phyloP scores from a whole-genome alignment of 352 stramenopile species.

The Phytophthora meadii region DNA sequence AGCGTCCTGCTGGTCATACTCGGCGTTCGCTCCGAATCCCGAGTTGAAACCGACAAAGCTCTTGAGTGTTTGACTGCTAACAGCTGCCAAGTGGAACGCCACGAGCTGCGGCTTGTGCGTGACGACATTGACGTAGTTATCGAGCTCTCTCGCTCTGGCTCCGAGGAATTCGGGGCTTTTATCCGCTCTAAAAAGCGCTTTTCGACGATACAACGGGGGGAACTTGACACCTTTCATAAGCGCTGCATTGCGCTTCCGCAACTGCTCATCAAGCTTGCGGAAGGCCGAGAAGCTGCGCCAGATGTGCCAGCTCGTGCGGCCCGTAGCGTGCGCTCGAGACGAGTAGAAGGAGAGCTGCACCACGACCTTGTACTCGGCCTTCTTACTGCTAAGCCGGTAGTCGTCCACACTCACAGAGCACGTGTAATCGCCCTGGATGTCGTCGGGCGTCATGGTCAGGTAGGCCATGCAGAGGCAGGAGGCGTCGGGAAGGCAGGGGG shows the following conservation, averaged over 20 bases:
- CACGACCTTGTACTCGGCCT: conserved; percentile 85
- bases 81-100: conserved; percentile 74
- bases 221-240: conserved; percentile 90
- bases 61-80: conserved; percentile 84
- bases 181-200: conserved; percentile 70
- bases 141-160: conserved; percentile 65
- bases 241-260: conserved; percentile 72
- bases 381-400: conserved; percentile 74
- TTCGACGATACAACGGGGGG: conserved; percentile 73
- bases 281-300: conserved; percentile 85
- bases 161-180: conserved; percentile 75
- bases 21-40: conserved; percentile 77
- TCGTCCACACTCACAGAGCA: conserved; percentile 70
- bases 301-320: conserved; percentile 82
- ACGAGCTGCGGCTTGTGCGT: conserved; percentile 67
- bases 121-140: conserved; percentile 80
- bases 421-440: conserved; percentile 83
- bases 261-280: conserved; percentile 82
- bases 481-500: conserved; percentile 1
- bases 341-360: conserved; percentile 79
- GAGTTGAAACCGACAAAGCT: conserved; percentile 78
- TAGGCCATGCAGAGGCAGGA: conserved; percentile 17
- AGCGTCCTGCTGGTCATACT: conserved; percentile 70
- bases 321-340: conserved; percentile 68
- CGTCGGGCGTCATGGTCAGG: conserved; percentile 72